These are phyloP conservation scores for Linnemannia schmuckeri DNA, from an alignment of 192 early-diverging fungal genomes.

Conservation along the genomic window DNA sequence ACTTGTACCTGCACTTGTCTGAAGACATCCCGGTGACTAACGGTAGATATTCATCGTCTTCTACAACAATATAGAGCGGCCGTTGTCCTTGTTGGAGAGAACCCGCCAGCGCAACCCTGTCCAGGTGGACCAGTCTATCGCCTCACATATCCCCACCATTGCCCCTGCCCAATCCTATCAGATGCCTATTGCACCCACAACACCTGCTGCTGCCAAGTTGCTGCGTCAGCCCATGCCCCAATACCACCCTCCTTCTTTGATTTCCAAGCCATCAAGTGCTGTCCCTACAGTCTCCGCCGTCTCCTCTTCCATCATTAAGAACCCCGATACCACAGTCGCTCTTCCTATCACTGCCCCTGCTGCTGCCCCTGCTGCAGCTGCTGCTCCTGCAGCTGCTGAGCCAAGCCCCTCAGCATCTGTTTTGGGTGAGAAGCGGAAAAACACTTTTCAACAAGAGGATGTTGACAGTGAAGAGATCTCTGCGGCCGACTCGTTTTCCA, in stretches of 20 bases:
- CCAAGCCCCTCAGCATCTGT: neutral
- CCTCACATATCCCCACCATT: neutral
- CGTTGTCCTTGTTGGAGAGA: constrained; percentile 42
- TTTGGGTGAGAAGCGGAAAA: neutral
- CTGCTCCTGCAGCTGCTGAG: neutral
- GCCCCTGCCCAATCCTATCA: constrained; percentile 4
- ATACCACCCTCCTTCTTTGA: constrained; percentile 3
- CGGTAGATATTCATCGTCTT: neutral
- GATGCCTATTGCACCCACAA: constrained; percentile 22
- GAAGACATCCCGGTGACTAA: neutral
- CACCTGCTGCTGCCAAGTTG: constrained; percentile 44
- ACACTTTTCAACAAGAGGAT: neutral
- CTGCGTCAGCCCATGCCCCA: constrained; percentile 37
- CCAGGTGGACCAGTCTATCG: neutral
- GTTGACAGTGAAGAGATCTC: constrained; percentile 13
- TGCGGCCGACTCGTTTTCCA: constrained; percentile 28
- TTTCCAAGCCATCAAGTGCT: neutral
- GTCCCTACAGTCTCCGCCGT: constrained; percentile 12
- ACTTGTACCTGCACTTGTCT: neutral
- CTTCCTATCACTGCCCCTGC: neutral
- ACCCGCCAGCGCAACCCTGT: constrained; percentile 52
- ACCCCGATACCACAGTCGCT: neutral
- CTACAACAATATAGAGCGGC: neutral
- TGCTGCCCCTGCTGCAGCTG: neutral
- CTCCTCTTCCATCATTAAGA: neutral